Percentiles rank a stretch among this genome's conserved stretches.
Conservation (phyloP, 768 basidiomycete genomes). For the Candolleomyces aberdarensis region DNA sequence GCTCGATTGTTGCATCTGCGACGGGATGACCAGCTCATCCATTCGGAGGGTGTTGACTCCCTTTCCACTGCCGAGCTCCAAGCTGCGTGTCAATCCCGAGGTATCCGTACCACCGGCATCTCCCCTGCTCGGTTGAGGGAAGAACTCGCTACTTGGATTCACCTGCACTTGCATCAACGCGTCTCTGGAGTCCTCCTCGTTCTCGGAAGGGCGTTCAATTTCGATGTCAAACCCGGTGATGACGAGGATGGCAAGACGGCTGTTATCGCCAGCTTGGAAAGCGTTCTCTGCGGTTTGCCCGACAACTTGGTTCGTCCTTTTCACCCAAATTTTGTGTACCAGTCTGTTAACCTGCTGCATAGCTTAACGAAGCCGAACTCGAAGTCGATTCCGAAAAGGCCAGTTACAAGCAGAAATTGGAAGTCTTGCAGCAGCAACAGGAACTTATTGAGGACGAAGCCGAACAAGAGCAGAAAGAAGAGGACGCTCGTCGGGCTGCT, state of each 20-base stretch:
- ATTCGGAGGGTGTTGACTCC: slow-evolving; percentile 84
- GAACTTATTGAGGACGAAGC: slow-evolving; percentile 99
- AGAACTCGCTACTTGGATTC: slow-evolving; percentile 90
- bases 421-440: slow-evolving; percentile 96
- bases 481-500: slow-evolving; percentile 83
- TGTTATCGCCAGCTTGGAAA: slow-evolving; percentile 80
- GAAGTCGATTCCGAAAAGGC: slow-evolving; percentile 93
- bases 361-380: slow-evolving; percentile 97
- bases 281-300: slow-evolving; percentile 86
- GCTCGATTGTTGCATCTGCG: slow-evolving; percentile 78
- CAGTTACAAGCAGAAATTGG: slow-evolving; percentile 96
- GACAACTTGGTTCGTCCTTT: slow-evolving; percentile 78
- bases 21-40: slow-evolving; percentile 91
- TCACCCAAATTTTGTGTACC: neutral
- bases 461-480: slow-evolving; percentile 95
- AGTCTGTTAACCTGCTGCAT: slow-evolving; percentile 9
- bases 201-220: slow-evolving; percentile 92
- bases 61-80: slow-evolving; percentile 91
- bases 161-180: slow-evolving; percentile 83
- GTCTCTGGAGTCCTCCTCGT: slow-evolving; percentile 94
- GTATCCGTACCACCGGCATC: slow-evolving; percentile 84
- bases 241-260: slow-evolving; percentile 81
- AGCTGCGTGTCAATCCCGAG: slow-evolving; percentile 89
- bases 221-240: slow-evolving; percentile 71
- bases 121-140: slow-evolving; percentile 87